Evolutionary conservation across 352 stramenopile species (phyloP).

Genomic region (Phytophthora fragariae): DNA sequence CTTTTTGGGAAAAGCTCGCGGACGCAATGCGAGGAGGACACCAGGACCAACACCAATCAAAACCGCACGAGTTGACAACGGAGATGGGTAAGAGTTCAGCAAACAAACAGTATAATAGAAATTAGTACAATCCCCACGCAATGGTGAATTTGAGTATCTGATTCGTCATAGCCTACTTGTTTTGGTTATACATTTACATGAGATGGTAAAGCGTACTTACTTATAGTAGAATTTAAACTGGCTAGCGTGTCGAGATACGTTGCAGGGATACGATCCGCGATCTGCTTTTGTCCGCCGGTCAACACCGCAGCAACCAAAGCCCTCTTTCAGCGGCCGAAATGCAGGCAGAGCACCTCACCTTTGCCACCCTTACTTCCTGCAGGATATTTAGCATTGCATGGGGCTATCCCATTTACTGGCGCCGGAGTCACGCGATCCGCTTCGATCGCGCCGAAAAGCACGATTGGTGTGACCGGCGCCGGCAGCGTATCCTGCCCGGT

Average conservation of each 20-base stretch:
- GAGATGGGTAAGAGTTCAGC: conserved; percentile 31
- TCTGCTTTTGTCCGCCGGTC: conserved; percentile 25
- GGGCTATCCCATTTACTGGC: conserved; percentile 18
- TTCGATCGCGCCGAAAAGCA: conserved; percentile 24
- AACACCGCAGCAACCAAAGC: neutral
- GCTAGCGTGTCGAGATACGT: conserved; percentile 19
- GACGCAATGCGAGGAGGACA: conserved; percentile 24
- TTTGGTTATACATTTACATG: too few species aligned
- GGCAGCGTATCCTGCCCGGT: neutral
- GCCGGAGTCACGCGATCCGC: conserved; percentile 1
- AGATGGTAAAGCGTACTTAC: neutral
- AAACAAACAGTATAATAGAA: neutral
- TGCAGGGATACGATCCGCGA: conserved; percentile 25
- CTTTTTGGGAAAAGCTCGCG: neutral
- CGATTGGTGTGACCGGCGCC: neutral
- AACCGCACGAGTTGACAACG: conserved; percentile 27
- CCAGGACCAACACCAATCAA: conserved; percentile 19
- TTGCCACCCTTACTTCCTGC: conserved; percentile 21
- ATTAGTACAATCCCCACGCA: too few species aligned
- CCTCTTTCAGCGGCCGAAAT: neutral
- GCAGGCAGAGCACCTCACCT: neutral
- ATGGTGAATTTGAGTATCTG: too few species aligned
- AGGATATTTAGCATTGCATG: neutral
- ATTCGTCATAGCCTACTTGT: too few species aligned
- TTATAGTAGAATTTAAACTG: conserved; percentile 18